Base-by-base conservation (phyloP, 352 stramenopile species). In the Phytophthora uliginosa region DNA sequence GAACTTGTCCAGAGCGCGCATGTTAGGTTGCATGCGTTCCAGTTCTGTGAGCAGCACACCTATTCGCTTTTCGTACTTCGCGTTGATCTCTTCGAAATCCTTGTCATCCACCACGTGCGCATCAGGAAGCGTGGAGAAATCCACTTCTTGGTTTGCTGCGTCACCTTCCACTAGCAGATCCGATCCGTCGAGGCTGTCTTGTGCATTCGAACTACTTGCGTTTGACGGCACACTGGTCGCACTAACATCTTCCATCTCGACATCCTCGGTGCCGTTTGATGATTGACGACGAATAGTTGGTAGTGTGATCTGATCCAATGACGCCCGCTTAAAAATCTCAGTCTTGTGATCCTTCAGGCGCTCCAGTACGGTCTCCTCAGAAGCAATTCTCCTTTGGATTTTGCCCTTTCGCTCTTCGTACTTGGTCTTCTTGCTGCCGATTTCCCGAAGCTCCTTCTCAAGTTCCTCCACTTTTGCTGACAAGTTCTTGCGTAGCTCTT, bases 1-100 rank as follows among this genome's bases (percentile, higher is more conserved):
- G 45, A 92, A 97, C 60, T 95, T 95, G 53, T 97, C 85, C n/a
- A 96, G 61, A 0, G 90, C 90, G 7, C 98, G 98, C 97, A 99
- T 98, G 73, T 99, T 99, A 5, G 98, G 98, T 57, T 98, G 92
- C 84, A 99, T 99, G 4, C 86, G 85, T 47, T 99, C 97, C 64
- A 99, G 59, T 52, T 98, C 90, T 2, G 85, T 79, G 0, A 90
- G 69, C 54, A 97, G 59, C 13, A 85, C 73, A 34, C 74, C 74
- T 63, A 97, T 92, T 6, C 81, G 78, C 56, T 89, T 80, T 34
- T 95, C 88, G 45, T 92, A 94, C 13, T 83, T 73, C 26, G 59
- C 59, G 52, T 91, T 84, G 31, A 98, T 88, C 18, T 95, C 87
- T 28, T 98, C 90, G 62, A 95, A 96, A 53, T 98, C 95, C 36